Base-by-base conservation (phyloP, 345 rosid genomes). In the Brassica cretica region DNA sequence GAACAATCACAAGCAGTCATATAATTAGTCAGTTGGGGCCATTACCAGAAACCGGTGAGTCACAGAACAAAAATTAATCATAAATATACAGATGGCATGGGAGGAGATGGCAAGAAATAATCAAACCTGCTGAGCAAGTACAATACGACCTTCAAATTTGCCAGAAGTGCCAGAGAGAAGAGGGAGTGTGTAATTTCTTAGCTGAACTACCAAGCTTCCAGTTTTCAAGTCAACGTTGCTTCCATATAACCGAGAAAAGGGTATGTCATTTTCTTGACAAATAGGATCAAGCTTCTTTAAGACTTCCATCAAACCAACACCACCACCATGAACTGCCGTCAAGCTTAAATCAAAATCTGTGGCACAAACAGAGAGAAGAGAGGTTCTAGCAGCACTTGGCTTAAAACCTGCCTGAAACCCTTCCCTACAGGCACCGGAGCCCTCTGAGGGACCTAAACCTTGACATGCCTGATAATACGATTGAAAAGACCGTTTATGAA, bases 351-450 rank as follows among this genome's bases (percentile, higher is more conserved):
- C 93, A 68, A 93, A 90, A n/a, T 95, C 94, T 35, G 99, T 87
- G 37, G 96, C 96, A 81, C 87, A 82, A 81, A 93, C 80, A 29
- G 93, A 89, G 79, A 95, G 84, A 82, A 95, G 88, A 76, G 93
- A 93, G 71, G 87, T 83, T 78, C 98, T 89, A 11, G 84, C 82
- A 78, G 87, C 76, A 83, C 93, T 93, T 53, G 87, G 89, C 87
- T 83, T 90, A 77, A 95, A 95, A 71, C 99, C 97, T 75, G 97
- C 90, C 79, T 95, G 99, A 82, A 93, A 90, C 58, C 98, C 96
- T 71, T 86, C 86, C 71, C 51, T 78, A 83, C 85, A 91, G 56
- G 94, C 94, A 84, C 97, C 98, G 15, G 98, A 93, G 75, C 96
- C 93, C 79, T 87, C 90, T 39, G 90, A 88, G 63, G 87, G 87